Evolutionary conservation across 805 yeast genomes (phyloP), one percentile per base, ranked within the genome.

Genomic region (Lipomyces orientalis): DNA sequence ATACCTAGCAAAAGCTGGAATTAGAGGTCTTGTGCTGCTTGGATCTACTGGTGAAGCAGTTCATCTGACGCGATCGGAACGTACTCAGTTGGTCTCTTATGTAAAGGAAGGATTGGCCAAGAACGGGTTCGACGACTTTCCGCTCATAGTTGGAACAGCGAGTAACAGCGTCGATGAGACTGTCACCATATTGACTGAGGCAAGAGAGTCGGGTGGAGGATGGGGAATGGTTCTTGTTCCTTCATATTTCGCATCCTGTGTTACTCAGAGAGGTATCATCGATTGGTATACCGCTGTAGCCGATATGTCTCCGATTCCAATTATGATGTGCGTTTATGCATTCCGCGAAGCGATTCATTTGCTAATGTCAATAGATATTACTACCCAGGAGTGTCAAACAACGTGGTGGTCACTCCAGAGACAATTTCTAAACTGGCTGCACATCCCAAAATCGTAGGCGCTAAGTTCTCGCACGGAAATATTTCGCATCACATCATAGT

Each of bases 41-140:
- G 88, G 88, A 10, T 83, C 86, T 54, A 85, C 87, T 10, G 88
- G 88, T 46, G 88, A 85, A 73, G 81, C 82, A 67, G 83, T 83
- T 46, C 86, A 84, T 71, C 76, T 84, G 70, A 80, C 86, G 10
- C 77, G 81, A 61, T 67, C 74, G 54, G 88, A 85, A 75, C 78
- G 87, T 67, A 66, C 60, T 33, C 69, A 58, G 39, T 64, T 73
- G 22, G 68, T 71, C 62, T 46, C 71, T 25, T 72, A 73, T 19
- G 73, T 83, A 56, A 64, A 68, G 61, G 59, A 66, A 64, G 79
- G 73, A 22, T 66, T 76, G 14, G 81, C 76, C 52, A 77, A 76
- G 4, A 79, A 74, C 2, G 77, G 84, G 6, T 69, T 69, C 67
- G 80, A 81, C 31, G 80, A 76, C 37, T 80, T 79, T 74, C 77